Evolutionary conservation across 116 monocot species (phyloP).

Genomic region (Papilionanthe hybrid): DNA sequence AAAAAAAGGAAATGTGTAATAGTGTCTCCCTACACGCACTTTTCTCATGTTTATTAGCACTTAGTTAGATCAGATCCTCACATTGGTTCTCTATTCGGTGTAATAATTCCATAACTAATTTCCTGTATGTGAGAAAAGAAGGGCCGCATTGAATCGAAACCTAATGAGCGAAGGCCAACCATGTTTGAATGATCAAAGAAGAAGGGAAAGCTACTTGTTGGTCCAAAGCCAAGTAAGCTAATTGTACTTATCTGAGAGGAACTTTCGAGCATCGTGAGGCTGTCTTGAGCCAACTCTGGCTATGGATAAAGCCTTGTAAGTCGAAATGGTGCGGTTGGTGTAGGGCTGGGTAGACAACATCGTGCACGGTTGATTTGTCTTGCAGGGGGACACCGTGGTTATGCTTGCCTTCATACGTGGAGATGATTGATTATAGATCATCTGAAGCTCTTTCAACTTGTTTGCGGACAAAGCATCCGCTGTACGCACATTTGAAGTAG

Average conservation of each 20-base stretch:
- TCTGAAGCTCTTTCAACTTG: constrained; percentile 79
- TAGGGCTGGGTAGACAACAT: constrained; percentile 12
- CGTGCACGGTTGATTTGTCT: constrained; percentile 43
- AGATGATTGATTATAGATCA: constrained; percentile 75
- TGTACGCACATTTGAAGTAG: constrained; percentile 76
- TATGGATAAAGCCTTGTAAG: background rate
- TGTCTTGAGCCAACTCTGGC: constrained; percentile 15
- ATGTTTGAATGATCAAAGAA: constrained; percentile 37
- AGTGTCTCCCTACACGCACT: too few relatives aligned
- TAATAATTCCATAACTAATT: constrained; percentile 22
- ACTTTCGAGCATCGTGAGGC: constrained; percentile 18
- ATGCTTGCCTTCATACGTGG: constrained; percentile 82
- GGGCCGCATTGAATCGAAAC: constrained; percentile 15
- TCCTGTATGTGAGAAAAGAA: constrained; percentile 11
- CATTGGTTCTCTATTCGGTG: constrained; percentile 46
- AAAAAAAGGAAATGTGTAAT: too few relatives aligned
- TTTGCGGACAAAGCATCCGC: constrained; percentile 68
- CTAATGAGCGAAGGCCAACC: constrained; percentile 23
- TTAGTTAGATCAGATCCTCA: constrained; percentile 14
- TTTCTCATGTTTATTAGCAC: too few relatives aligned
- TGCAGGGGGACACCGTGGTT: constrained; percentile 81
- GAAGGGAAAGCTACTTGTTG: constrained; percentile 29
- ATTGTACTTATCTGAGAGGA: constrained; percentile 11
- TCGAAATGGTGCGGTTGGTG: constrained; percentile 11
- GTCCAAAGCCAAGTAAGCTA: constrained; percentile 14